phyloP scores from a whole-genome alignment of 768 basidiomycete species.

The Auriscalpium microsporum region DNA sequence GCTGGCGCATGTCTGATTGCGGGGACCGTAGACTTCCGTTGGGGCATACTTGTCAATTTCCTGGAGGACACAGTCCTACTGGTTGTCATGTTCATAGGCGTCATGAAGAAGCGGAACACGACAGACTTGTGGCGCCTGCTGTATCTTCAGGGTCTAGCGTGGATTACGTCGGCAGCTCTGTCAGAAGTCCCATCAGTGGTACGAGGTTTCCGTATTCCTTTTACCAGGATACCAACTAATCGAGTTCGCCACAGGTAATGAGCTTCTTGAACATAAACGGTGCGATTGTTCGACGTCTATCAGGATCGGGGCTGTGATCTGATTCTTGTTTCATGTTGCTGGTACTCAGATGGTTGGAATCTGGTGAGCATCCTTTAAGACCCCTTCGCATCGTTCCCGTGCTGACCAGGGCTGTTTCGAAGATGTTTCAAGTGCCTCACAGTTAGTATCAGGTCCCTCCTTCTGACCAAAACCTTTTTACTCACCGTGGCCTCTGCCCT shows the following conservation, averaged over 20 bases:
- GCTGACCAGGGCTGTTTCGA: too few species aligned
- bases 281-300: background rate
- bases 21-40: conserved; percentile 5
- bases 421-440: conserved; percentile 16
- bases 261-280: conserved; percentile 11
- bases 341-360: conserved; percentile 10
- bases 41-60: conserved; percentile 10
- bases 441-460: conserved; percentile 4
- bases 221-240: background rate
- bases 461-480: background rate
- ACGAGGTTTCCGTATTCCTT: background rate
- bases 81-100: conserved; percentile 9
- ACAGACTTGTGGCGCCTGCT: conserved; percentile 13
- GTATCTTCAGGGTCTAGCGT: conserved; percentile 10
- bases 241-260: background rate
- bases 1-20: background rate
- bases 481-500: background rate
- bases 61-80: conserved; percentile 9
- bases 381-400: too few species aligned
- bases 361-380: conserved; percentile 1
- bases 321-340: background rate
- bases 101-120: conserved; percentile 9
- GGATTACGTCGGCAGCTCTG: conserved; percentile 4
- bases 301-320: background rate
- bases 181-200: conserved; percentile 12